Evolutionary conservation across 768 basidiomycete species (phyloP).

Genomic region (Suillus subluteus): DNA sequence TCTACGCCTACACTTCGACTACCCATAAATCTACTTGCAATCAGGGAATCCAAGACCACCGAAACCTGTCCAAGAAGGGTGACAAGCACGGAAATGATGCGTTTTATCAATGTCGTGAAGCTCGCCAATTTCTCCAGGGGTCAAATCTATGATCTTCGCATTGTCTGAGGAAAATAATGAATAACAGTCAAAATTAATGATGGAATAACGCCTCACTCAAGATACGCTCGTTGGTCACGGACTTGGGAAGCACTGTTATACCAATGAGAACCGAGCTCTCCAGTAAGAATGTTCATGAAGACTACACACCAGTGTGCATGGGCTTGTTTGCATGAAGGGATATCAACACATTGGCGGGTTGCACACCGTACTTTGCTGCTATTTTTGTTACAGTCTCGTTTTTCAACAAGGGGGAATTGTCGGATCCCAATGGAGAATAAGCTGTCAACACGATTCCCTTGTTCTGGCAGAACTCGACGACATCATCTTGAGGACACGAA

Average conservation of each 20-base stretch:
- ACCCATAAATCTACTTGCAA: slow-evolving; percentile 38
- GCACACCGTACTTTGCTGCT: slow-evolving; percentile 61
- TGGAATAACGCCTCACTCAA: slow-evolving; percentile 38
- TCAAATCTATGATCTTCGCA: slow-evolving; percentile 60
- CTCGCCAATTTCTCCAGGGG: slow-evolving; percentile 60
- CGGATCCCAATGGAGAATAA: slow-evolving; percentile 80
- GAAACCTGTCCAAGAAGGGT: slow-evolving; percentile 66
- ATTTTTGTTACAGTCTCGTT: slow-evolving; percentile 64
- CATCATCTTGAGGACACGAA: slow-evolving; percentile 67
- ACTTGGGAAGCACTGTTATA: slow-evolving; percentile 68
- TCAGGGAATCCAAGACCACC: slow-evolving; percentile 65
- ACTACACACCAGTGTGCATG: slow-evolving; percentile 49
- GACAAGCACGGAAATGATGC: slow-evolving; percentile 65
- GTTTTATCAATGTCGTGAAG: slow-evolving; percentile 64
- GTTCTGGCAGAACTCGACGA: slow-evolving; percentile 59
- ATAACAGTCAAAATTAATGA: slow-evolving; percentile 5
- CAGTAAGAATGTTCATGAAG: slow-evolving; percentile 14
- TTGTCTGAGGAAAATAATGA: slow-evolving; percentile 46
- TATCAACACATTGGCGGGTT: slow-evolving; percentile 68
- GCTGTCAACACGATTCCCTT: slow-evolving; percentile 76
- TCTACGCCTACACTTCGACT: background rate
- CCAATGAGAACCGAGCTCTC: slow-evolving; percentile 13
- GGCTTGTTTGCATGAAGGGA: slow-evolving; percentile 74
- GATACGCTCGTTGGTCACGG: slow-evolving; percentile 72
- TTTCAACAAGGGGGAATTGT: slow-evolving; percentile 65